phyloP scores from a whole-genome alignment of 2,329 filamentous ascomycete genomes.

The Tolypocladium inflatum region DNA sequence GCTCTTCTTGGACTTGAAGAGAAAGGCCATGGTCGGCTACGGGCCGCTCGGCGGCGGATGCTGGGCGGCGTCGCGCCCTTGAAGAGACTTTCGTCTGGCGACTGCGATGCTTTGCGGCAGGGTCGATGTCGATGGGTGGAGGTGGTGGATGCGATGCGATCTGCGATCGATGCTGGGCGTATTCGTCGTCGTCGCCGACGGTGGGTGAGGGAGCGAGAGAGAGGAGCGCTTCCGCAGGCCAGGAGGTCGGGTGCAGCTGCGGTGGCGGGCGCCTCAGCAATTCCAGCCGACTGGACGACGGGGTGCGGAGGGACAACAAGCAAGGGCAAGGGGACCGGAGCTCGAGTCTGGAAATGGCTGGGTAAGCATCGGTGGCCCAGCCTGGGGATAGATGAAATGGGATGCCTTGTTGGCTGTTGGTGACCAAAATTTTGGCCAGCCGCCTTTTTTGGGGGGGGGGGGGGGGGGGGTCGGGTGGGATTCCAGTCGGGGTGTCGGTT shows the following conservation, averaged over 20 bases:
- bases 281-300: conserved; percentile 11
- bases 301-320: conserved; percentile 5
- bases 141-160: neutral
- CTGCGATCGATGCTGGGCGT: neutral
- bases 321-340: conserved; percentile 20
- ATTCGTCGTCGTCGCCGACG: neutral
- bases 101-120: neutral
- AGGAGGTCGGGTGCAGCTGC: conserved; percentile 1
- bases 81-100: neutral
- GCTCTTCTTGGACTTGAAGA: conserved; percentile 75
- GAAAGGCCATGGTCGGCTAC: conserved; percentile 59
- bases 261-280: conserved; percentile 8
- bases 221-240: neutral
- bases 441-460: conserved; percentile 17
- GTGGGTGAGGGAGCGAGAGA: neutral
- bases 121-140: neutral
- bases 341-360: conserved; percentile 34
- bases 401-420: neutral
- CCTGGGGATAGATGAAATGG: conserved; percentile 11
- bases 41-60: conserved; percentile 26
- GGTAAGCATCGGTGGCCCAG: conserved; percentile 28
- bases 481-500: conserved; percentile 3
- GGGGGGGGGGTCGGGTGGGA: conserved; percentile 5
- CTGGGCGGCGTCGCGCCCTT: conserved; percentile 10
- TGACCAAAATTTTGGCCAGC: conserved; percentile 22